Base-by-base conservation (phyloP, 73 alveolate genomes). In the Uronychia binucleata region DNA sequence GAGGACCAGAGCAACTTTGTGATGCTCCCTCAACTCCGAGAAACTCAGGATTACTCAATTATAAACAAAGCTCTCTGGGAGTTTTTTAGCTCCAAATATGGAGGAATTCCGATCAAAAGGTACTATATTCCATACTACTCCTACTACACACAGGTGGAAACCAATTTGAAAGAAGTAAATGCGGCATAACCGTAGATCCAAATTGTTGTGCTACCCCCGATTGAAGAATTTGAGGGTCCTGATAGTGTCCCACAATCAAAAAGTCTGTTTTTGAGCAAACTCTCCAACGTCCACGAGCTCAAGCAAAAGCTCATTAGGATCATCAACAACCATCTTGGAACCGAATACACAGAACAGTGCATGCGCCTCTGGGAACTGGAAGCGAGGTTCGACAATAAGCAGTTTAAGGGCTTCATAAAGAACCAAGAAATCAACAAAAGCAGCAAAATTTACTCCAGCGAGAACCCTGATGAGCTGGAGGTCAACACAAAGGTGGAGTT, bases 101-200 rank as follows among this genome's bases (percentile, higher is more conserved):
- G 92, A 32, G 92, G 92, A 30, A 29, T 74, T 0, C 77, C 30
- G 57, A 86, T 86, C 59, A 86, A 78, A 78, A 78, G 92, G 57
- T 78, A 35, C 76, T 28, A 75, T 59, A 33, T 86, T 26, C 92
- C 83, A 1, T 34, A 58, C 26, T 77, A 77, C 58, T 1, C 81
- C 26, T 31, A 32, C 59, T 86, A 77, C 74, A 86, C 92, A 11
- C 35, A 60, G 1, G 87, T 86, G 0, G 92, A 86, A 33, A 33
- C 29, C 0, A 60, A 60, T 60, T 29, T 60, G 31, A 26, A 28
- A 60, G 28, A 26, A 5, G 78, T 60, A 60, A 60, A 26, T 1
- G 26, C 14, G 26, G 5, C 78, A 60, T 13, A 26, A 29, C 78
- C 26, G 13, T 5, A 26, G 78, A 19, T 26, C 30, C 28, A 28